Evolutionary conservation across 129 eudicot genomes (phyloP).

Genomic region (carrot (Daucus carota)): DH1_v3.0 NC_030382.2:39529501-39530000

Average conservation of each 20-base stretch:
- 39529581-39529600: background rate
- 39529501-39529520: background rate
- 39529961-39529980: background rate
- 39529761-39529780: slow-evolving; percentile 79
- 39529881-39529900: slow-evolving; percentile 60
- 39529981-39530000: background rate
- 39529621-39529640: background rate
- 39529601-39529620: background rate
- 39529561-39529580: background rate
- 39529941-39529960: background rate
- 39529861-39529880: slow-evolving; percentile 64
- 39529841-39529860: slow-evolving; percentile 49
- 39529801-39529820: slow-evolving; percentile 77
- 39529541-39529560: background rate
- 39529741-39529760: slow-evolving; percentile 71
- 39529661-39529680: slow-evolving; percentile 69
- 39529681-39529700: slow-evolving; percentile 64
- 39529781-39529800: slow-evolving; percentile 75
- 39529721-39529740: slow-evolving; percentile 77
- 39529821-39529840: slow-evolving; percentile 78
- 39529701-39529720: slow-evolving; percentile 73
- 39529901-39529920: slow-evolving; percentile 47
- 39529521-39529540: background rate
- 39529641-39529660: background rate
- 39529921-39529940: background rate